Conservation (phyloP, 176 grass and related monocot species). For the Bothriochloa decipiens region DNA sequence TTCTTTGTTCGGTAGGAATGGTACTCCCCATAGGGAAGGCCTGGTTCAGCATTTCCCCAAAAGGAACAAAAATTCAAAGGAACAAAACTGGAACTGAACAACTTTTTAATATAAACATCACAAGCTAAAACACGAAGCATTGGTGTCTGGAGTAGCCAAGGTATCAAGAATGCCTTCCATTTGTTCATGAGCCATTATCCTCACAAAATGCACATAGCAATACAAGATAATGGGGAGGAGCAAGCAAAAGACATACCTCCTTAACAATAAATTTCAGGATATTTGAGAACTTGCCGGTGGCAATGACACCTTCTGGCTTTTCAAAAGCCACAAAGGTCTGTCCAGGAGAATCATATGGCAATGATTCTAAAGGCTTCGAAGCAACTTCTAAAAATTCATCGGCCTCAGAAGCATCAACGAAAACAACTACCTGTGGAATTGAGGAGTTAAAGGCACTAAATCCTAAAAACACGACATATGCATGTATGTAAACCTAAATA, state of each 20-base stretch:
- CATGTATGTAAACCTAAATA: not conserved
- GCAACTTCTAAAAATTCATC: conserved; percentile 87
- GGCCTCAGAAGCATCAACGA: conserved; percentile 93
- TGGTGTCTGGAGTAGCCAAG: not conserved
- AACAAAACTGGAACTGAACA: not conserved
- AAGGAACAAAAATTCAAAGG: not conserved
- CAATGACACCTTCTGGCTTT: conserved; percentile 85
- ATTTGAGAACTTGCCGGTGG: conserved; percentile 89
- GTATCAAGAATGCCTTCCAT: not conserved
- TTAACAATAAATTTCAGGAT: conserved; percentile 93
- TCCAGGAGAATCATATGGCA: conserved; percentile 86
- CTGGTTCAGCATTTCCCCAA: not conserved
- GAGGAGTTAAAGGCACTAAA: conserved; percentile 20
- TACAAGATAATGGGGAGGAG: not conserved
- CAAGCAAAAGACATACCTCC: conserved; percentile 63
- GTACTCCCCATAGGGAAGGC: not conserved
- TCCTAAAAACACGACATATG: conserved; percentile 16
- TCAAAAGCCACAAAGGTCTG: conserved; percentile 96
- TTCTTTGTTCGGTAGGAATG: not conserved
- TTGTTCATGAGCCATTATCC: conserved; percentile 1
- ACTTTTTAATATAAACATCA: not conserved
- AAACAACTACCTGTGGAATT: conserved; percentile 72
- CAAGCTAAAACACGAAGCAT: not conserved
- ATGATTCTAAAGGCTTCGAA: conserved; percentile 70
- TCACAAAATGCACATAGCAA: conserved; percentile 22